phyloP scores from a whole-genome alignment of 2,329 filamentous ascomycete genomes.

The Esteya vermicola region DNA sequence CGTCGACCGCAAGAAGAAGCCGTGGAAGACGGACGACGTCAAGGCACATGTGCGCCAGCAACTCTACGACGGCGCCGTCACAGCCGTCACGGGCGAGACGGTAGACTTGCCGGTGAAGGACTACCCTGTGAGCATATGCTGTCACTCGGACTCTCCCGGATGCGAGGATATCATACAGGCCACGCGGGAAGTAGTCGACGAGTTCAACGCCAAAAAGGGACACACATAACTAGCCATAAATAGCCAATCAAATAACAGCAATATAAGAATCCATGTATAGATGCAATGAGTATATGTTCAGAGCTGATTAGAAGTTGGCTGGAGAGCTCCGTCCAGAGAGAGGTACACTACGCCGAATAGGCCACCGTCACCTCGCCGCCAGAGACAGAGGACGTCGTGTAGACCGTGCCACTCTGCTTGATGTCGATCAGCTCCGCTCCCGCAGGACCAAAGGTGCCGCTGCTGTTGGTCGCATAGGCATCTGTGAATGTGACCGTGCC shows the following conservation, averaged over 20 bases:
- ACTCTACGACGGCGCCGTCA: conserved; percentile 24
- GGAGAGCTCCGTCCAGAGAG: too few relatives aligned
- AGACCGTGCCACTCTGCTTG: conserved; percentile 8
- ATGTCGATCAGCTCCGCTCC: conserved; percentile 26
- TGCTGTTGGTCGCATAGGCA: conserved; percentile 18
- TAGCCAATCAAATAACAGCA: too few relatives aligned
- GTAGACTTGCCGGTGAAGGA: conserved; percentile 24
- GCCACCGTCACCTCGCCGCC: not conserved
- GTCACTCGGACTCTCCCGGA: conserved; percentile 30
- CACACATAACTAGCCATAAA: too few relatives aligned
- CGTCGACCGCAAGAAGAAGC: conserved; percentile 40
- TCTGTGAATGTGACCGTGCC: conserved; percentile 12
- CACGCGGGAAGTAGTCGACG: conserved; percentile 22
- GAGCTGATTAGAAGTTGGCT: too few relatives aligned
- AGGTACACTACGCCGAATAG: not conserved
- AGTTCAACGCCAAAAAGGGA: conserved; percentile 19
- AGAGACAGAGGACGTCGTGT: conserved; percentile 8
- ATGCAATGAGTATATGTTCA: too few relatives aligned
- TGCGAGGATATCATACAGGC: conserved; percentile 27
- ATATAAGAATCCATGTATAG: too few relatives aligned
- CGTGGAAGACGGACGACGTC: conserved; percentile 24
- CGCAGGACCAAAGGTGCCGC: conserved; percentile 15
- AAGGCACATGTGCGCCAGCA: conserved; percentile 26
- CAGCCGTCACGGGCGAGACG: conserved; percentile 23
- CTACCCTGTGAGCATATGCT: conserved; percentile 27